Base-by-base conservation (phyloP, 129 eudicot genomes). In the Calendula officinalis region DNA sequence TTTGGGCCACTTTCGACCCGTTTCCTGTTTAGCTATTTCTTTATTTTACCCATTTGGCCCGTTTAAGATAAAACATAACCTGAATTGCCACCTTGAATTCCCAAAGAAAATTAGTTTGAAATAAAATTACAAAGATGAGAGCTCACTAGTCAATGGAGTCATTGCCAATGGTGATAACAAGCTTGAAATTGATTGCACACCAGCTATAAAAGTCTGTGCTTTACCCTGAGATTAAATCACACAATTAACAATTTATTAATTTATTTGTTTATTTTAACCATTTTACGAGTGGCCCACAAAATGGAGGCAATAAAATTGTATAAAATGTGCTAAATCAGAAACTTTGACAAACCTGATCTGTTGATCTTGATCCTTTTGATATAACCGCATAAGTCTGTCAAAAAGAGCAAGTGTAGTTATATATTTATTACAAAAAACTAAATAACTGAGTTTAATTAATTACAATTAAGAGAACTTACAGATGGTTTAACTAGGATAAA, bases 181-280 rank as follows among this genome's bases (percentile, higher is more conserved):
- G 68, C 90, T 85, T 39, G 96, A 84, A 33, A 91, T 77, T 56
- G 98, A 79, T 56, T 91, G 96, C 40, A 88, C 91, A 39, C 98
- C 98, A n/a, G 95, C 98, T 33, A 91, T 60, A 42, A 91, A 87
- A 60, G 96, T 95, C 81, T 91, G 96, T 22, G 98, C 82, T 77
- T 87, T 87, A 34, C 98, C 98, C 98, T 91, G 79, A 60, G 62
- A 71, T 73, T 12, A 3, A 45, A 14, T 46, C 6, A 51, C 8
- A 40, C 44, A 61, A 0, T 59, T n/a, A 49, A 22, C 3, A 33
- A 7, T 67, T 66, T n/a, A 40, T 40, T 30, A 33, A 64, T 49
- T 12, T 49, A 36, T 32, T 15, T 47, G 4, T 48, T 35, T 36
- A 9, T 27, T 62, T 43, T 35, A n/a, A 7, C n/a, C 51, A 5